Percentiles rank a stretch among this genome's conserved stretches.
phyloP scores from a whole-genome alignment of 305 asterid genomes.

The Rubia balearica region DNA sequence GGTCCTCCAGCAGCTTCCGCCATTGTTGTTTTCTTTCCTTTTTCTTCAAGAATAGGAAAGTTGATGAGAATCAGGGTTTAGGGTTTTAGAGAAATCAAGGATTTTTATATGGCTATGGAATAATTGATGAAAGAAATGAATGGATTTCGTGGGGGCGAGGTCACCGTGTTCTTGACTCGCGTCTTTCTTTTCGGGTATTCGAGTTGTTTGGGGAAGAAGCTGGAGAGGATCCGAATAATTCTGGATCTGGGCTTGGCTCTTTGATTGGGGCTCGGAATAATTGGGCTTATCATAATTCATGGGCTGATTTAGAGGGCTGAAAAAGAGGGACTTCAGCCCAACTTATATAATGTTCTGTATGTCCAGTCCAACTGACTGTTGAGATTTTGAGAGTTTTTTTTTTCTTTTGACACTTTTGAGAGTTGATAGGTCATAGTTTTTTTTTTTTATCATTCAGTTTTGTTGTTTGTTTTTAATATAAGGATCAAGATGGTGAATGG shows the following conservation, averaged over 20 bases:
- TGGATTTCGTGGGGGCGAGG: slow-evolving; percentile 5
- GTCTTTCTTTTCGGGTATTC: slow-evolving; percentile 6
- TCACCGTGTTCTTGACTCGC: not conserved
- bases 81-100: slow-evolving; percentile 4
- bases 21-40: slow-evolving; percentile 8
- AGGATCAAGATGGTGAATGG: no score
- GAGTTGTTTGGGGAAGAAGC: slow-evolving; percentile 5
- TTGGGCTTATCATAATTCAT: not conserved
- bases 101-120: not conserved
- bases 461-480: no score
- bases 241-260: not conserved
- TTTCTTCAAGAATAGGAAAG: not conserved
- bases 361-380: not conserved
- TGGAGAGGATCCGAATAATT: not conserved
- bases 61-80: not conserved
- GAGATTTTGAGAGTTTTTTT: not conserved
- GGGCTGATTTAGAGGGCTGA: not conserved
- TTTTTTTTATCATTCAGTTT: no score
- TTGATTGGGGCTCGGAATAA: not conserved
- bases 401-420: no score
- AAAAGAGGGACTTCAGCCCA: not conserved
- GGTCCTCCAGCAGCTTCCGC: slow-evolving; percentile 13
- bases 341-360: not conserved
- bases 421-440: no score
- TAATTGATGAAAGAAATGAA: not conserved